These are phyloP conservation scores for Mycena metata DNA, from an alignment of 768 basidiomycete species.

Conservation along the genomic window DNA sequence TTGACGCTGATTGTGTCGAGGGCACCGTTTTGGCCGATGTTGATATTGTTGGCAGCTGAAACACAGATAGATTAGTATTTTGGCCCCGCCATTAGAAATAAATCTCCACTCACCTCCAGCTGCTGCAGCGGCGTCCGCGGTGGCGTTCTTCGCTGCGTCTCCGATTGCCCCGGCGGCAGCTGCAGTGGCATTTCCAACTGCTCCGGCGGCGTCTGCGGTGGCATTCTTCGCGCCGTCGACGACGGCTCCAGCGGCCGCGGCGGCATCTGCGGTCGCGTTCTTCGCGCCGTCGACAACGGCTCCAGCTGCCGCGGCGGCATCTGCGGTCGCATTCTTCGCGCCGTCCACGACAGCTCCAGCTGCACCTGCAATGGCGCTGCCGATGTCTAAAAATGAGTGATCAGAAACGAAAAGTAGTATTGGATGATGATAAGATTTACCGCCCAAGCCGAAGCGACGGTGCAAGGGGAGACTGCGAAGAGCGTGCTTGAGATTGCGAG, in stretches of 20 bases:
- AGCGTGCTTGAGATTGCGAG: slow-evolving; percentile 18
- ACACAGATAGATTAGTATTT: no score
- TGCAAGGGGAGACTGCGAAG: slow-evolving; percentile 8
- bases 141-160: background rate
- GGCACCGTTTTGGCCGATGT: slow-evolving; percentile 8
- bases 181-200: no score
- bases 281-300: background rate
- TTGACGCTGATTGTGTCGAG: slow-evolving; percentile 14
- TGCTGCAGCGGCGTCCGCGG: background rate
- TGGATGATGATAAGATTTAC: slow-evolving; percentile 8
- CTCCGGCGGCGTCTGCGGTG: no score
- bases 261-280: background rate
- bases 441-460: slow-evolving; percentile 14
- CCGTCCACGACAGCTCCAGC: no score
- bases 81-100: no score
- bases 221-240: slow-evolving; percentile 3
- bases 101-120: no score
- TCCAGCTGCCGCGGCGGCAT: no score
- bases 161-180: background rate
- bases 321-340: no score
- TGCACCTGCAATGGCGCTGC: background rate
- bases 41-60: slow-evolving; percentile 7
- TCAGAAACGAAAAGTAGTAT: background rate
- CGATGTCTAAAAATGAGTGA: slow-evolving; percentile 2
- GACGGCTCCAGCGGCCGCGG: background rate